These are phyloP conservation scores for Lathyrus oleraceus DNA, from an alignment of 306 rosid species.

Conservation along the genomic window DNA sequence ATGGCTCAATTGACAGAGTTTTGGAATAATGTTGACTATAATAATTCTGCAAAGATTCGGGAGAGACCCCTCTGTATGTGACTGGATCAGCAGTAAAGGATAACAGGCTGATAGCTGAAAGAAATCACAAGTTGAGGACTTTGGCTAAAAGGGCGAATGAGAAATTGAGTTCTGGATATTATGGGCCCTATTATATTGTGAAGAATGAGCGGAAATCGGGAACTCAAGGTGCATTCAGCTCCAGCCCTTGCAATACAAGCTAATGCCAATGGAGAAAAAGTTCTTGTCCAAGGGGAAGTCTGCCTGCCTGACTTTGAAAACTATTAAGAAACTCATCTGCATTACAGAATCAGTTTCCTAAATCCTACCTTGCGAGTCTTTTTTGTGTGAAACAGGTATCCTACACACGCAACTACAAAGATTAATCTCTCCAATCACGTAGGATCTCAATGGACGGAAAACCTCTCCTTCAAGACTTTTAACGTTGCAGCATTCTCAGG, in stretches of 20 bases:
- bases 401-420: too few relatives aligned
- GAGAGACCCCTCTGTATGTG: neutral
- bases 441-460: too few relatives aligned
- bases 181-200: neutral
- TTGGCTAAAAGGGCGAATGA: neutral
- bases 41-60: neutral
- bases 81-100: neutral
- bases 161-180: neutral
- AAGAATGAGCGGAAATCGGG: neutral
- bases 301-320: neutral
- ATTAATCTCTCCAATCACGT: too few relatives aligned
- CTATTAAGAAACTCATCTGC: neutral
- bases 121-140: neutral
- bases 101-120: neutral
- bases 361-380: neutral
- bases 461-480: too few relatives aligned
- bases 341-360: neutral
- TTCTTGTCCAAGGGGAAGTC: neutral
- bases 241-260: neutral
- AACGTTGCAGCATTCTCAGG: too few relatives aligned
- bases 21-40: neutral
- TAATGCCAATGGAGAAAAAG: neutral
- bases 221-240: neutral
- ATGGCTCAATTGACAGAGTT: neutral
- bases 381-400: too few relatives aligned